These are phyloP conservation scores for Porpolomopsis calyptriformis DNA, from an alignment of 768 basidiomycete genomes.

Conservation along the genomic window DNA sequence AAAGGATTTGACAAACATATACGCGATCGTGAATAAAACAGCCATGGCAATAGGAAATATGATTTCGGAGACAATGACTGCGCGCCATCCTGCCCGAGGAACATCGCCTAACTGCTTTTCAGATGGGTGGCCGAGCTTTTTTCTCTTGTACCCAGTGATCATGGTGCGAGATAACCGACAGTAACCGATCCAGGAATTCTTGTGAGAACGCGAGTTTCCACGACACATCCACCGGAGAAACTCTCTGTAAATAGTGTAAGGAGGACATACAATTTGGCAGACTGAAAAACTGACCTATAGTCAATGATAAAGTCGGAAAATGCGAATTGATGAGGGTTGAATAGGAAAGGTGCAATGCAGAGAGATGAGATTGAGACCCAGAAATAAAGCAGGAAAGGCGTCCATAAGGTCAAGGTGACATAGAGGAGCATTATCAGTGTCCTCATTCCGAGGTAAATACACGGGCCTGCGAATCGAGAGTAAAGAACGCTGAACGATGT, in stretches of 20 bases:
- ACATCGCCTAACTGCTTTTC: slow-evolving; percentile 95
- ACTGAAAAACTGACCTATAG: slow-evolving; percentile 49
- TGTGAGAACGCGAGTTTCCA: slow-evolving; percentile 94
- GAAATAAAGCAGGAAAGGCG: slow-evolving; percentile 91
- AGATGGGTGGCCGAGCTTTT: slow-evolving; percentile 90
- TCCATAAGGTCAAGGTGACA: slow-evolving; percentile 86
- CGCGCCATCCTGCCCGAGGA: slow-evolving; percentile 86
- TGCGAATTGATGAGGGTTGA: slow-evolving; percentile 99
- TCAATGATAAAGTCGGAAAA: slow-evolving; percentile 96
- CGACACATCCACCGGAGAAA: slow-evolving; percentile 99
- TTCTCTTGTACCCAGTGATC: slow-evolving; percentile 99
- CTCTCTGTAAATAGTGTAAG: slow-evolving; percentile 45
- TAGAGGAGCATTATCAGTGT: slow-evolving; percentile 88
- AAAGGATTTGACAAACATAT: slow-evolving; percentile 91
- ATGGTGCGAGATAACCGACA: slow-evolving; percentile 95
- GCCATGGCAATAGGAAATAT: slow-evolving; percentile 82
- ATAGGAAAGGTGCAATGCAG: slow-evolving; percentile 92
- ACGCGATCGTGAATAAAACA: slow-evolving; percentile 74
- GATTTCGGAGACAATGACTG: slow-evolving; percentile 80
- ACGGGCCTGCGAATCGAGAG: slow-evolving; percentile 97
- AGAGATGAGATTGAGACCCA: slow-evolving; percentile 91
- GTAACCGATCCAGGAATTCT: slow-evolving; percentile 98
- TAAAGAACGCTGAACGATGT: slow-evolving; percentile 92
- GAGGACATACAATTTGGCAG: not conserved
- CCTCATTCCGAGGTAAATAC: slow-evolving; percentile 94